Evolutionary conservation across 1,139 yeast genomes (phyloP).

Genomic region (Kurtzmaniella natalensis): DNA sequence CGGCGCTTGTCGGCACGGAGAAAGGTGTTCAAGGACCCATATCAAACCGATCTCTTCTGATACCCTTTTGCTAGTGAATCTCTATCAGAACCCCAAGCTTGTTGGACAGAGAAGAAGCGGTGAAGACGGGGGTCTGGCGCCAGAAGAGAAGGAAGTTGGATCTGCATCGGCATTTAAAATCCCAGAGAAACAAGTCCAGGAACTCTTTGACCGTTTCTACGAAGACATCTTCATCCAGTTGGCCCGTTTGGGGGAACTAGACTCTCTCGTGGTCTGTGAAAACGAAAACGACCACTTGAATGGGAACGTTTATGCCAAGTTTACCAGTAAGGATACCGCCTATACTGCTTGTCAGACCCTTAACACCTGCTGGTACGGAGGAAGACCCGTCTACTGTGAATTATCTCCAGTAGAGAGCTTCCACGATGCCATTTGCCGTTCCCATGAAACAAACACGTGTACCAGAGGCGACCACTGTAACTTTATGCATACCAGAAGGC

Average conservation of each 20-base stretch:
- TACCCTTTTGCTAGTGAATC: constrained; percentile 63
- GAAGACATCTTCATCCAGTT: constrained; percentile 72
- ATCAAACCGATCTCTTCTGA: constrained; percentile 63
- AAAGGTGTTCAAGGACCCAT: constrained; percentile 78
- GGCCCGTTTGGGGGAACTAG: constrained; percentile 60
- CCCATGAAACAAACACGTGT: constrained; percentile 61
- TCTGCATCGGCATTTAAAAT: not conserved
- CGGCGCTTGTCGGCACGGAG: constrained; percentile 95
- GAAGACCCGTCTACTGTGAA: constrained; percentile 77
- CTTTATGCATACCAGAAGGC: constrained; percentile 74
- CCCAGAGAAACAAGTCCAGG: constrained; percentile 39
- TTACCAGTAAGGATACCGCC: constrained; percentile 54
- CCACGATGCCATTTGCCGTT: constrained; percentile 70
- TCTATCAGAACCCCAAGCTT: constrained; percentile 62
- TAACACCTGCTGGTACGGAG: constrained; percentile 79
- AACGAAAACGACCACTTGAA: constrained; percentile 74
- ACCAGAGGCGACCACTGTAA: constrained; percentile 80
- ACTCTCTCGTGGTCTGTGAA: constrained; percentile 71
- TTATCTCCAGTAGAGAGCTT: constrained; percentile 72
- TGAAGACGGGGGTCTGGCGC: not conserved
- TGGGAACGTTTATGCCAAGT: constrained; percentile 80
- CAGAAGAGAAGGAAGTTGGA: too few relatives aligned
- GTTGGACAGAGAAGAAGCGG: constrained; percentile 9
- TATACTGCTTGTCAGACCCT: constrained; percentile 53
- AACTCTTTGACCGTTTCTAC: constrained; percentile 60